Conservation (phyloP, 1,139 yeast species). For the Geotrichum aggregatum region DNA sequence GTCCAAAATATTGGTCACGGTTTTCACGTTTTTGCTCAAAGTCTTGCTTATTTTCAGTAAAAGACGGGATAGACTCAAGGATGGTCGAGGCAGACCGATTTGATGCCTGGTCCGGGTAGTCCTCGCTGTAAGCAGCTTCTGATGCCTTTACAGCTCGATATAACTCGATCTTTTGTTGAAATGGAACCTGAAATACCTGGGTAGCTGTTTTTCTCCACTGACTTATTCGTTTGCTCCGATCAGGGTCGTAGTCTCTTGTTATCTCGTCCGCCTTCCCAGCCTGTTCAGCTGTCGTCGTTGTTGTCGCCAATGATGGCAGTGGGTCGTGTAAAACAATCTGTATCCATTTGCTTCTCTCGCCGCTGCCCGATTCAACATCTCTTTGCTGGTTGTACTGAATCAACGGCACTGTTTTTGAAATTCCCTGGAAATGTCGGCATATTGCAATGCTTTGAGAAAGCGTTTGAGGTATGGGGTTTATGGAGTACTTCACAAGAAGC, state of each 20-base stretch:
- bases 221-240: not conserved
- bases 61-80: not conserved
- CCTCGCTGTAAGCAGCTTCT: not conserved
- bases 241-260: not conserved
- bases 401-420: constrained; percentile 25
- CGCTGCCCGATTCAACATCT: constrained; percentile 39
- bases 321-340: constrained; percentile 33
- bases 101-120: not conserved
- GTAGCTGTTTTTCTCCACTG: not conserved
- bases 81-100: not conserved
- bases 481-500: constrained; percentile 31
- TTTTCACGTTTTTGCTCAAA: no score
- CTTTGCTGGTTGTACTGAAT: constrained; percentile 34
- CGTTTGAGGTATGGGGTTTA: constrained; percentile 33
- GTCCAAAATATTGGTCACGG: no score
- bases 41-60: no score
- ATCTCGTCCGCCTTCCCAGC: no score
- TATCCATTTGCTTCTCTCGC: constrained; percentile 31
- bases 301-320: not conserved
- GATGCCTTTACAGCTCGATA: not conserved
- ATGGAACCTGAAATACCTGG: not conserved
- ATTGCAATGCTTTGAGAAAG: constrained; percentile 33
- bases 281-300: no score
- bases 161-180: not conserved
- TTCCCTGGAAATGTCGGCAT: constrained; percentile 26